These are phyloP conservation scores for Zopfia rhizophila DNA, from an alignment of 2,329 filamentous ascomycete genomes.

Conservation along the genomic window DNA sequence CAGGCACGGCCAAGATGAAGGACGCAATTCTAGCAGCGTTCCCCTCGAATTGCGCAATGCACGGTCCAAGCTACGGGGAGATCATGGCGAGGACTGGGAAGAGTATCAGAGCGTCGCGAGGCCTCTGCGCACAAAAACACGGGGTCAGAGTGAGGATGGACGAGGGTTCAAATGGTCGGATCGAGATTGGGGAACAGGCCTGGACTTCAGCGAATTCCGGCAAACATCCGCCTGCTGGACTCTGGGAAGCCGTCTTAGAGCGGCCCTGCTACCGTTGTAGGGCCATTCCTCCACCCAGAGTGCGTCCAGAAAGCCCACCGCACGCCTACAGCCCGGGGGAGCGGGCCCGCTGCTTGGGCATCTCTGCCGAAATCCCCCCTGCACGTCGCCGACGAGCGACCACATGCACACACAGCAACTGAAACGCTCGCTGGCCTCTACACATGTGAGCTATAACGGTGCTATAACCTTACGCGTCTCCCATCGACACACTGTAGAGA, in stretches of 20 bases:
- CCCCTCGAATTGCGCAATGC: constrained; percentile 13
- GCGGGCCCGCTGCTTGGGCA: constrained; percentile 2
- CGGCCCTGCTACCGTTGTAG: no score
- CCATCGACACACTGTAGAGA: no score
- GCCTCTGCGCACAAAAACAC: constrained; percentile 7
- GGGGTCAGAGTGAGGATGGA: neutral
- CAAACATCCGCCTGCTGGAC: no score
- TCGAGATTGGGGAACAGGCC: no score
- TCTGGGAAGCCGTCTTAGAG: no score
- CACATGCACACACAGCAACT: constrained; percentile 3
- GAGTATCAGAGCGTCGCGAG: constrained; percentile 13
- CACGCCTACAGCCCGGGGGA: no score
- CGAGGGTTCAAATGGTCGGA: no score
- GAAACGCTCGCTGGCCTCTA: constrained; percentile 8
- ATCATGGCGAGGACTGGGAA: constrained; percentile 10
- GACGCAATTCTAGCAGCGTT: neutral
- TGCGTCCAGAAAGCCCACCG: no score
- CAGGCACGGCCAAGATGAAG: constrained; percentile 4
- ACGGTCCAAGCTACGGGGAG: constrained; percentile 10
- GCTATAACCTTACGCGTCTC: constrained; percentile 9
- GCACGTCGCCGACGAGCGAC: neutral
- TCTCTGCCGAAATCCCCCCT: constrained; percentile 5
- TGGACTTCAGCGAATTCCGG: no score
- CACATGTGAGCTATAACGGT: no score
- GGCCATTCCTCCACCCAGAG: no score